These are phyloP conservation scores for Colletotrichum melonis DNA, from an alignment of 2,329 filamentous ascomycete genomes.

Conservation along the genomic window DNA sequence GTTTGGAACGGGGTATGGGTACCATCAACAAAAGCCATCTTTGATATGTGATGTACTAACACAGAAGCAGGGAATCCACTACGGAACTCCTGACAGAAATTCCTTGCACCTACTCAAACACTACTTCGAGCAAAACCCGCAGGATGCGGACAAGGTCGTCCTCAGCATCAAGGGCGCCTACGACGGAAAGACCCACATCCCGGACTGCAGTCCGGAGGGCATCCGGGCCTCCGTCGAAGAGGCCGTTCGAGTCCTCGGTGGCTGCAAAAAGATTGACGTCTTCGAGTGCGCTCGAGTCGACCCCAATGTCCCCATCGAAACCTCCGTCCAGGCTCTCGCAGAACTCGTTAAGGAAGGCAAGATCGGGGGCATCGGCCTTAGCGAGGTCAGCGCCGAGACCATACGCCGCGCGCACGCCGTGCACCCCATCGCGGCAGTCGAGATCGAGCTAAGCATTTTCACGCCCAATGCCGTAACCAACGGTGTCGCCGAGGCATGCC, in stretches of 20 bases:
- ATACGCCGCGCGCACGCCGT: slow-evolving; percentile 51
- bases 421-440: slow-evolving; percentile 53
- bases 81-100: slow-evolving; percentile 61
- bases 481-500: slow-evolving; percentile 52
- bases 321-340: slow-evolving; percentile 43
- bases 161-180: slow-evolving; percentile 66
- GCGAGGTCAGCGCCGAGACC: slow-evolving; percentile 53
- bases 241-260: slow-evolving; percentile 38
- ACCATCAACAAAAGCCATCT: too few relatives aligned
- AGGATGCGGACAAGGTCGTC: slow-evolving; percentile 65
- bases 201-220: slow-evolving; percentile 47
- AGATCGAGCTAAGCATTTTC: slow-evolving; percentile 58
- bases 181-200: slow-evolving; percentile 37
- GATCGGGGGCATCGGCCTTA: slow-evolving; percentile 55
- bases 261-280: slow-evolving; percentile 63
- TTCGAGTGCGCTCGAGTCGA: slow-evolving; percentile 60
- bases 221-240: too few relatives aligned
- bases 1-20: slow-evolving; percentile 32
- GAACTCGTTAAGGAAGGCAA: slow-evolving; percentile 49
- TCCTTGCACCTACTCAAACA: slow-evolving; percentile 62
- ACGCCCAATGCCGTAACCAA: slow-evolving; percentile 50
- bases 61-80: slow-evolving; percentile 45
- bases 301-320: slow-evolving; percentile 56
- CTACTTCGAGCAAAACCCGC: slow-evolving; percentile 66
- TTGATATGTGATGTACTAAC: background rate